Evolutionary conservation across 2,329 filamentous ascomycete species (phyloP), one percentile per base, ranked within the genome.

Genomic region (Phyllachora maydis): DNA sequence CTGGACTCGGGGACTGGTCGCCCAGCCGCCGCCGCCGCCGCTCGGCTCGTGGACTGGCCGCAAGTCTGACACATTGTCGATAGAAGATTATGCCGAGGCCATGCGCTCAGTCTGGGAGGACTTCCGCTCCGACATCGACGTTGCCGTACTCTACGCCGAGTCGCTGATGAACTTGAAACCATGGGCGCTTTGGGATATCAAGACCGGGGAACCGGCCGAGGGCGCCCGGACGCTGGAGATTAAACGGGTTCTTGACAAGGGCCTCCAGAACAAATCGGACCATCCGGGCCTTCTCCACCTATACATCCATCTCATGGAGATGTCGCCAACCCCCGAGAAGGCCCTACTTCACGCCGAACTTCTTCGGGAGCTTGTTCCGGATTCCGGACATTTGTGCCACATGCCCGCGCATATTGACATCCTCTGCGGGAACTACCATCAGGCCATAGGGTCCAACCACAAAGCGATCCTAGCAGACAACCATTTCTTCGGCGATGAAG

Each of bases 401-500:
- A 83, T 85, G 77, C 75, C 76, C 0, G 67, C 67, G 1, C 77
- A 85, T 41, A 52, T 83, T 17, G 75, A 83, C 40, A 61, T 78
- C 8, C 56, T 82, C 0, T 61, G 69, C 14, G 77, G 77, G 8
- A 65, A 81, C 35, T 83, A 81, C 37, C 50, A 59, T 15, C 53
- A 54, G 6, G 72, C 72, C 4, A 67, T 82, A 24, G 49, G 51
- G 2, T 70, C 69, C 4, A 83, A 83, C 40, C 50, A 58, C 2
- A 56, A 60, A 12, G 76, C 76, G 7, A 68, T 76, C 22, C 36
- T 46, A 0, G 73, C 72, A 2, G 75, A 85, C 37, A 62, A 74
- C 23, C 65, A 63, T 32, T 82, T 63, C 36, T 51, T 78, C 3
- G 43, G 47, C 0, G 50, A 56, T 4, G 52, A 59, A 6, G 72